These are phyloP conservation scores for Prinsepia uniflora DNA, from an alignment of 306 rosid genomes.

Conservation along the genomic window DNA sequence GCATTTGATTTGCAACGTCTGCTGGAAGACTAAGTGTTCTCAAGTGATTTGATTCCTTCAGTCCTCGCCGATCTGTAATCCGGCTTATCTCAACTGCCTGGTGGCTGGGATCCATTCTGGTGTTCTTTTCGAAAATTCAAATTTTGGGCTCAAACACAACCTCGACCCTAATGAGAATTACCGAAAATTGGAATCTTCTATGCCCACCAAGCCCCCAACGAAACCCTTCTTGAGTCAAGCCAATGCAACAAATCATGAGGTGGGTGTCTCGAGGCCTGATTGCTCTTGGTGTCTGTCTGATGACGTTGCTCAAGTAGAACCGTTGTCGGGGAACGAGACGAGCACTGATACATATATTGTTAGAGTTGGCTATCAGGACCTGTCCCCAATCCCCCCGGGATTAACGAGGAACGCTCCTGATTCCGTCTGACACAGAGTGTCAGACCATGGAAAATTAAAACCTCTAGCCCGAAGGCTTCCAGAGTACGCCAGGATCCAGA, in stretches of 20 bases:
- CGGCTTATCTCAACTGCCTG: constrained; percentile 26
- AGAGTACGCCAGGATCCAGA: too few species aligned
- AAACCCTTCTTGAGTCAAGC: constrained; percentile 14
- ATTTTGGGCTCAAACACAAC: constrained; percentile 71
- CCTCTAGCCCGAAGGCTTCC: too few species aligned
- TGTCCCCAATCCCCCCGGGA: too few species aligned
- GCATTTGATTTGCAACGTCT: constrained; percentile 46
- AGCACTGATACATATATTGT: constrained; percentile 25
- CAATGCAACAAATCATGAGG: not conserved
- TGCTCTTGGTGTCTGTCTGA: constrained; percentile 79
- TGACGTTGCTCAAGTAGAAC: not conserved
- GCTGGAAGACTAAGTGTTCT: constrained; percentile 58
- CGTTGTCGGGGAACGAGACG: constrained; percentile 16
- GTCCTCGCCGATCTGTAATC: constrained; percentile 48
- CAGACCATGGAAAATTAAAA: too few species aligned
- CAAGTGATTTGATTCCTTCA: constrained; percentile 40
- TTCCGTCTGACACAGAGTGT: too few species aligned
- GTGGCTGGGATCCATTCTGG: constrained; percentile 75
- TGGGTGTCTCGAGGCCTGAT: constrained; percentile 24
- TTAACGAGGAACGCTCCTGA: too few species aligned
- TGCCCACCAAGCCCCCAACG: not conserved
- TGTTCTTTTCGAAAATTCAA: constrained; percentile 64
- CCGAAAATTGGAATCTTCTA: constrained; percentile 4
- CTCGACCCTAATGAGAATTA: constrained; percentile 51
- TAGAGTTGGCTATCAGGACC: too few species aligned